Base-by-base conservation (phyloP, 1,284 basidiomycete species). In the Microbotryomycetes sp. region DNA sequence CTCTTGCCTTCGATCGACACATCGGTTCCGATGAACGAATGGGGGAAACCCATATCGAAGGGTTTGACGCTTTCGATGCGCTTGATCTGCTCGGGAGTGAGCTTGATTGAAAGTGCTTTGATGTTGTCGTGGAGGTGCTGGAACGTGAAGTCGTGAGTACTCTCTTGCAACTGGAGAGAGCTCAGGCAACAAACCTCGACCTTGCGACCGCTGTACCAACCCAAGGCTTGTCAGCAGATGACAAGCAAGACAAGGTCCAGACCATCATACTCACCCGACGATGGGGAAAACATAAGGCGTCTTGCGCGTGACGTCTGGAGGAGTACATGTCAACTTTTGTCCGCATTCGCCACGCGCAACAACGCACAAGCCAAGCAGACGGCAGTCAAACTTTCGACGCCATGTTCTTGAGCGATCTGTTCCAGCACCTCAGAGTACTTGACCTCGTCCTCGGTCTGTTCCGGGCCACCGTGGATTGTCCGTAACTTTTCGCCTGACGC, bases 101-200 rank as follows among this genome's bases (percentile, higher is more conserved):
- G 75, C 2, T 70, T 61, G 41, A 83, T 75, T 15, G 76, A 72
- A 21, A 83, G 72, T 6, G 76, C 79, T 52, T 81, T 75, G 54
- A 83, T 70, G 69, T 82, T 82, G 16, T 72, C 75, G 23, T 75
- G 30, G 0, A 83, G 71, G 24, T 83, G 80, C 57, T 81, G 57
- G 74, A 79, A 51, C 80, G 18, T 11, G 9, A 18, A 9, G 9
- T 9, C 62, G 81, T 79, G 5, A 72, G 79, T 57, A 5, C 81
- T 80, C 0, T 78, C 78, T 30, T 79, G 18, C 18, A 18, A 18
- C 9, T 41, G 35, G 11, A 9, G 18, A 41, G 11, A 41, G 11
- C 35, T 11, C 9, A 41, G 35, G 11, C 9, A 18, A 11, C 35
- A 11, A 9, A 41, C 35, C 35, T 41, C 29, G 30, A 52, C 51